Base-by-base conservation (phyloP, 2,329 filamentous ascomycete genomes). In the Neofusicoccum laricinum region DNA sequence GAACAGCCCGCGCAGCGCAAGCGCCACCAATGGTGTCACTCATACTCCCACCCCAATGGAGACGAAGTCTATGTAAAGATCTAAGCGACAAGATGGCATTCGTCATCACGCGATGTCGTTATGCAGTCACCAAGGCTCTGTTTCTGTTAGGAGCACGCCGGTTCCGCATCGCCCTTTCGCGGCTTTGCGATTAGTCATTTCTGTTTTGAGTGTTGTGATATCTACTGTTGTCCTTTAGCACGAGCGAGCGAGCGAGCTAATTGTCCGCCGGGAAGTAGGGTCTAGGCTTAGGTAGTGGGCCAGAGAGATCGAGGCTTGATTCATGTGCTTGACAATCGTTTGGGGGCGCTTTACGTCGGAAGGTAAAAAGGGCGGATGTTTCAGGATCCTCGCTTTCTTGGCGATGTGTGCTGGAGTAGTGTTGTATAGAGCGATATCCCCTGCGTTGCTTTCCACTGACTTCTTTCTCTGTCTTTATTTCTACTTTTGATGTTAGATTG, bases 1-100 rank as follows among this genome's bases (percentile, higher is more conserved):
- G 43, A 78, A 73, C 61, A 82, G 79, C 67, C 80, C 80, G 12
- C 74, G 75, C 51, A 74, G 70, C 43, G 69, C 72, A 34, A 66
- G 58, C 48, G 67, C 74, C 3, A 69, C 70, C 1, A 77, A 77
- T 40, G 76, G 76, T 2, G 65, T 73, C 4, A 63, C 72, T 36
- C 75, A 76, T 49, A 69, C 71, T 45, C 70, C 73, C 38, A 72
- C 74, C 6, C 70, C 74, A n/a, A 71, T 72, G n/a, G 75, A 77
- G 58, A 59, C 63, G 14, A 64, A 64, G 53, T 15, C 62, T 1
- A 64, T 64, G 49, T 64, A 64, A 45, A 51, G 14, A 10, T 30
- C 32, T 59, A 12, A 19, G 25, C 17, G 55, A 46, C 11, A 36
- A 11, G 55, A 45, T 25, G 43, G 25, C 15, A 45, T 21, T 25